Base-by-base conservation (phyloP, 352 stramenopile species). In the Blastocystis hominis region DNA sequence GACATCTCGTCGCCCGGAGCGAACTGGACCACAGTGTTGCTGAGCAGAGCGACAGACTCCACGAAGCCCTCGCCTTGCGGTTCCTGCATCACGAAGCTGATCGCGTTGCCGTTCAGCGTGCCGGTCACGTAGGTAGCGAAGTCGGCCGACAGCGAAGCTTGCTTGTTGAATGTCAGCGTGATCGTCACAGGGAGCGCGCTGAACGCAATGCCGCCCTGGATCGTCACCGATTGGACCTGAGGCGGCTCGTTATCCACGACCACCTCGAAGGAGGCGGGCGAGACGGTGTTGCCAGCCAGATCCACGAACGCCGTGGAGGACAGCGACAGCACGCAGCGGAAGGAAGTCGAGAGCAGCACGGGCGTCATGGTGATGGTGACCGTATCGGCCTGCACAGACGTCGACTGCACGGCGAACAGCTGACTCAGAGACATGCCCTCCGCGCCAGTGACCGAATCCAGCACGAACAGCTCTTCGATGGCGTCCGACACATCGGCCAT, bases 201-300 rank as follows among this genome's bases (percentile, higher is more conserved):
- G 72, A 84, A 84, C 24, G 50, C n/a, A 30, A 13, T 6, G 44
- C 54, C 72, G 40, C 72, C 72, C 13, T 84, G 59, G n/a, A 66
- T 30, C 3, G 38, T 30, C 24, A 80, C 70, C 17, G 72, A 63
- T 40, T n/a, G 5, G 15, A 68, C 53, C 4, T 20, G 59, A 3
- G 72, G 50, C 15, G 72, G 72, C 53, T 40, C 20, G 72, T 84
- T 84, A 46, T 84, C 72, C 20, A 84, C 36, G 3, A 68, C n/a
- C 46, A 84, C 44, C 34, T 24, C 44, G 20, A 84, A 64, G n/a
- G 15, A 47, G 20, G 72, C 54, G 1, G 47, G 38, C 1, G 55
- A 10, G 5, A 61, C 50, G 15, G 44, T 84, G 50, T 84, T 84
- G 50, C 72, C 72, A 3, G 72, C 72, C 1, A 15, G 38, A 34